Evolutionary conservation across 2,329 filamentous ascomycete species (phyloP).

Genomic region (Ceratocystis variospora): DNA sequence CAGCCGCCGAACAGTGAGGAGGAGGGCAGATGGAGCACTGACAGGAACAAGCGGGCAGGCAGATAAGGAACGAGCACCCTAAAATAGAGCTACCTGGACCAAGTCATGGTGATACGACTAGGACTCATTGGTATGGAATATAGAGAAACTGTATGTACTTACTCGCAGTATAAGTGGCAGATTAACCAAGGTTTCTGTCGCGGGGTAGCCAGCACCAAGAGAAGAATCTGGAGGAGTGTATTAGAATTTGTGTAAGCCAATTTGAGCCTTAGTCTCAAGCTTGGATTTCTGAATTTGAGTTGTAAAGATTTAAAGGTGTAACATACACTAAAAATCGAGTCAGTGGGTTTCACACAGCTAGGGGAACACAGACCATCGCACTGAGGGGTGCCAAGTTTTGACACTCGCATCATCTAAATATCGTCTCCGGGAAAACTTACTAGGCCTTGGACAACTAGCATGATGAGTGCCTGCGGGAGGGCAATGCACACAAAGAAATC

Average conservation of each 20-base stretch:
- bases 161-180: slow-evolving; percentile 21
- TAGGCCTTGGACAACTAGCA: slow-evolving; percentile 25
- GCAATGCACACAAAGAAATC: slow-evolving; percentile 28
- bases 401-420: not conserved
- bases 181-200: slow-evolving; percentile 22
- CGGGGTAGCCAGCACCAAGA: slow-evolving; percentile 23
- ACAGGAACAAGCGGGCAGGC: not conserved
- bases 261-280: not conserved
- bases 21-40: not conserved
- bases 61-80: not conserved
- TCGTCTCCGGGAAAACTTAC: slow-evolving; percentile 21
- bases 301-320: not conserved
- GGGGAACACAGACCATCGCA: not conserved
- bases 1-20: not conserved
- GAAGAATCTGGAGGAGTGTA: slow-evolving; percentile 20
- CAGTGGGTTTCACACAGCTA: not conserved
- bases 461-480: slow-evolving; percentile 25
- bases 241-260: slow-evolving; percentile 1
- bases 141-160: slow-evolving; percentile 3
- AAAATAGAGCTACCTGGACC: not conserved
- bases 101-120: not conserved
- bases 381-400: not conserved
- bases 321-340: slow-evolving; percentile 17
- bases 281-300: not conserved
- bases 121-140: not conserved